Evolutionary conservation across 2,329 filamentous ascomycete genomes (phyloP).

Genomic region (Aphanocladium album): DNA sequence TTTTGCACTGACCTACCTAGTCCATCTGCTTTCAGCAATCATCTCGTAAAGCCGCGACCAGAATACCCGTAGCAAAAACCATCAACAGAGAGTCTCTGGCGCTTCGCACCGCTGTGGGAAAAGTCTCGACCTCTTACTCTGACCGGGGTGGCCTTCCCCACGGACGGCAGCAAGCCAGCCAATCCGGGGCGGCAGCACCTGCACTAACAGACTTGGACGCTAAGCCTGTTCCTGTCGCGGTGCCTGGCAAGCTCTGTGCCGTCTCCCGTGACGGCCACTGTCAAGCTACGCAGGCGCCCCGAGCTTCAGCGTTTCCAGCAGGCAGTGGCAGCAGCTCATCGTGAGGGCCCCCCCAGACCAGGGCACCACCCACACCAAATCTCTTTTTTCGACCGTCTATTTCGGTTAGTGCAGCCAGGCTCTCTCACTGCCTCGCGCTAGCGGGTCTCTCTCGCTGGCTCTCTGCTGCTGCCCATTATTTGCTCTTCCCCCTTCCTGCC

Average conservation of each 20-base stretch:
- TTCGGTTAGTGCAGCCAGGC: background rate
- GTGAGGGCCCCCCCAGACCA: background rate
- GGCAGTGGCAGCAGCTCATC: no score
- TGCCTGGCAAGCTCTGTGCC: background rate
- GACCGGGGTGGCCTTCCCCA: background rate
- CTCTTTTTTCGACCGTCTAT: background rate
- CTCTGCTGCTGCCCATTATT: background rate
- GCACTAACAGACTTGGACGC: background rate
- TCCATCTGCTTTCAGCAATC: no score
- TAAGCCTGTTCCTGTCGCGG: slow-evolving; percentile 5
- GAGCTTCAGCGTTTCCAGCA: no score
- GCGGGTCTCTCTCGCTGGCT: background rate
- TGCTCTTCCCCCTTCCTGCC: background rate
- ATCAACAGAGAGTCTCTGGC: background rate
- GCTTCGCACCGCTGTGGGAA: background rate
- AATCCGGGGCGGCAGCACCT: background rate
- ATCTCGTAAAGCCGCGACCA: no score
- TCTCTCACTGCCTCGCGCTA: background rate
- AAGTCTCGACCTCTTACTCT: background rate
- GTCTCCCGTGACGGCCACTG: background rate
- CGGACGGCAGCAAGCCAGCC: background rate
- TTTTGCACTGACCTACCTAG: no score
- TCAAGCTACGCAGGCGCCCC: background rate
- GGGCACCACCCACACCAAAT: slow-evolving; percentile 8
- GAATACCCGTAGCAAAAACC: no score